Evolutionary conservation across 192 early-diverging fungal genomes (phyloP), one percentile per base, ranked within the genome.

Genomic region (Backusella mclennaniae): DNA sequence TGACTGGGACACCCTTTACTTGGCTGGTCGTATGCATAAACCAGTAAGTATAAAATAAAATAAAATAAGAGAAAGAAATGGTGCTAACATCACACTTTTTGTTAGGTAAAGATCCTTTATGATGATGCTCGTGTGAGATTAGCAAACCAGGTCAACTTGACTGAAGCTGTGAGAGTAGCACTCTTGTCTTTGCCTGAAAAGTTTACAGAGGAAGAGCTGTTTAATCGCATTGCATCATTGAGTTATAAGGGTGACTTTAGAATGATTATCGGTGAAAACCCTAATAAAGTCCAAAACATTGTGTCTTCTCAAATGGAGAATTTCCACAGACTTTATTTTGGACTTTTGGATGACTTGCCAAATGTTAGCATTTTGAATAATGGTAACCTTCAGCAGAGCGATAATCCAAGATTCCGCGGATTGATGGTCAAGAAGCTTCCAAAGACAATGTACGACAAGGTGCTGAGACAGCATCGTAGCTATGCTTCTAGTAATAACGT

Each of bases 21-120:
- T 99, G 6, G 96, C 98, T 5, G 98, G 98, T 2, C 90, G 98
- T 59, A 90, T 99, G 89, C 97, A 99, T 73, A 99, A 99, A 78
- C 98, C 98, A 9, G 93, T 93, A 85, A 80, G 83, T 82, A 17
- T n/a, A 0, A 26, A 38, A 4, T 2, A 0, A 26, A 38, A 4
- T 2, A 15, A 44, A 17, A 17, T 4, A 44, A 5, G 38, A 39
- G 17, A n/a, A 19, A n/a, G 6, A 21, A n/a, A 7, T 6, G 3
- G 1, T 39, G 38, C 38, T 3, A 12, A 39, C 38, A 12, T 12
- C 9, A 3, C 33, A 33, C 33, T 33, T 33, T 33, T 3, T 74
- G 0, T 21, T 71, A 93, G 91, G 85, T 93, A n/a, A 93, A 92
- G 72, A 90, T 94, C 21, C 79, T 96, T 49, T 80, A 90, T 46